These are phyloP conservation scores for Brachypodium distachyon DNA, from an alignment of 202 grass and related monocot genomes.

Conservation along the genomic window DNA sequence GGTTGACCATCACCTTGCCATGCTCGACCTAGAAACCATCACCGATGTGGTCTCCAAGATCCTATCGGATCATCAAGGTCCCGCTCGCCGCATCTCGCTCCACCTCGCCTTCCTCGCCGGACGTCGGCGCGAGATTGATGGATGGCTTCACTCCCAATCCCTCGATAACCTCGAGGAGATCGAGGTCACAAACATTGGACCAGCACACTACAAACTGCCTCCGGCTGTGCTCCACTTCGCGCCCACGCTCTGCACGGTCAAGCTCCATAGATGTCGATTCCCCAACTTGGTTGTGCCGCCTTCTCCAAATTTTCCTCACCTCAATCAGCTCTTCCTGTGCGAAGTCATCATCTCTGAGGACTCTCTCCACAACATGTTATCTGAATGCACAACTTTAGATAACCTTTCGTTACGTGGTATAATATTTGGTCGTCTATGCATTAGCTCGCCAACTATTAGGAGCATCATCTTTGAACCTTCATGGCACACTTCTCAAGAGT, in stretches of 20 bases:
- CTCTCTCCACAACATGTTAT: not conserved
- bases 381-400: not conserved
- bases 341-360: not conserved
- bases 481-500: not conserved
- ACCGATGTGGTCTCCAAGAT: not conserved
- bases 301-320: not conserved
- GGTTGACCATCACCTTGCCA: not conserved
- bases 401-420: not conserved
- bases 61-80: not conserved
- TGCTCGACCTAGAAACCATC: too few species aligned
- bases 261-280: not conserved
- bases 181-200: rapidly evolving
- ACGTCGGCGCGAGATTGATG: not conserved
- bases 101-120: not conserved
- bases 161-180: not conserved
- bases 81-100: not conserved
- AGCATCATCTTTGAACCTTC: not conserved
- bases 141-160: not conserved
- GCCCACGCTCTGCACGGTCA: not conserved
- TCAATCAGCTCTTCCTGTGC: not conserved
- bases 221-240: not conserved
- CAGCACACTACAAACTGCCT: not conserved
- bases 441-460: not conserved
- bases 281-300: too few species aligned
- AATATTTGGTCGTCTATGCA: not conserved